phyloP scores from a whole-genome alignment of 768 basidiomycete species.

The Sarcomyxa edulis region DNA sequence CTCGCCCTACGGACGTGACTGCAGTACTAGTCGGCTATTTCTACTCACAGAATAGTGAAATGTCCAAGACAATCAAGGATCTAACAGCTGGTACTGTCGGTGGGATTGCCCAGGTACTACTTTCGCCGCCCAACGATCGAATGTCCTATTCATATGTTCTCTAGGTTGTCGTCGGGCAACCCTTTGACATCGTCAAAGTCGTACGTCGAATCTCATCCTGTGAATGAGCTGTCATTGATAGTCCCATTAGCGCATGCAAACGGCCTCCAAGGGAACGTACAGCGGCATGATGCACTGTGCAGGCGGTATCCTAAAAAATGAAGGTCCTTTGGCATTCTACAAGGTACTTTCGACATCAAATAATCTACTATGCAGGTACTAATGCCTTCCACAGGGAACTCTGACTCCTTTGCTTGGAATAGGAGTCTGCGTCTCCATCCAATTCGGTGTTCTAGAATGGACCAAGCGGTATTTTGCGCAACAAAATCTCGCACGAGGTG shows the following conservation, averaged over 20 bases:
- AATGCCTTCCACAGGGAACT: conserved; percentile 58
- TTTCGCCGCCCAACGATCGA: not conserved
- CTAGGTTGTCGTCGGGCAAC: conserved; percentile 86
- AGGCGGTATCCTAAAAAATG: conserved; percentile 83
- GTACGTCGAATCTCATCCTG: conserved; percentile 39
- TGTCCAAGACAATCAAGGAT: conserved; percentile 71
- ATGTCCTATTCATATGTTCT: not conserved
- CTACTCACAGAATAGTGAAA: not conserved
- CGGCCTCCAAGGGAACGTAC: conserved; percentile 86
- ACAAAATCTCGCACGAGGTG: conserved; percentile 52
- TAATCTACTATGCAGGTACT: not conserved
- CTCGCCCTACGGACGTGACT: too few relatives aligned
- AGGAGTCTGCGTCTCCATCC: conserved; percentile 92
- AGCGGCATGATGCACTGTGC: conserved; percentile 85
- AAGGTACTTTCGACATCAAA: conserved; percentile 48
- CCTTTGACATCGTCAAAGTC: conserved; percentile 97
- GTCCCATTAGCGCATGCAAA: conserved; percentile 81
- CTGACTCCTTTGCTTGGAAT: conserved; percentile 88
- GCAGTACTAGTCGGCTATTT: too few relatives aligned
- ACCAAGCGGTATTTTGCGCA: conserved; percentile 74
- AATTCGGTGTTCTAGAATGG: conserved; percentile 87
- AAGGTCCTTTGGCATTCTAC: conserved; percentile 93
- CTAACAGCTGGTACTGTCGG: conserved; percentile 87
- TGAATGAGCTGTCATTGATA: conserved; percentile 7
- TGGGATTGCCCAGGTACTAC: conserved; percentile 75